Evolutionary conservation across 805 yeast species (phyloP).

Genomic region (Monosporozyma unispora): DNA sequence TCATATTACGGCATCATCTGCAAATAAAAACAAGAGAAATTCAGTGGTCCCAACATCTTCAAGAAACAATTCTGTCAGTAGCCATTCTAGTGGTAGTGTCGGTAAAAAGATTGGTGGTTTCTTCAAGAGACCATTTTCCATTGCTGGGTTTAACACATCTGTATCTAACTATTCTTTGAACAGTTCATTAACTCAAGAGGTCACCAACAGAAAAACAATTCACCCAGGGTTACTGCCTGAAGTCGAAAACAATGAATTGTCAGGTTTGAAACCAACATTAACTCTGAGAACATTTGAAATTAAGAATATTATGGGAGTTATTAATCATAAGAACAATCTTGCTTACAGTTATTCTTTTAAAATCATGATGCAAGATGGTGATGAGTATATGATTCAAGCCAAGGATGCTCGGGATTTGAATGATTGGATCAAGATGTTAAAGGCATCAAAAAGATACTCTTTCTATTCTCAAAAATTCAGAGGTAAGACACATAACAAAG

Average conservation of each 20-base stretch:
- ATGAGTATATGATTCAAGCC: conserved; percentile 62
- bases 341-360: conserved; percentile 30
- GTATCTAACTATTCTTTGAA: conserved; percentile 23
- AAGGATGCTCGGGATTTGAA: conserved; percentile 49
- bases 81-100: conserved; percentile 20
- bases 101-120: conserved; percentile 48
- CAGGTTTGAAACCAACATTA: conserved; percentile 41
- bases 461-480: conserved; percentile 34
- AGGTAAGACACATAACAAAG: conserved; percentile 38
- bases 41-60: conserved; percentile 14
- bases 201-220: conserved; percentile 31
- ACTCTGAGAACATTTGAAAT: conserved; percentile 38
- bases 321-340: conserved; percentile 26
- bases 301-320: conserved; percentile 31
- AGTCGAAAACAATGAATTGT: conserved; percentile 34
- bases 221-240: conserved; percentile 53
- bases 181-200: conserved; percentile 28
- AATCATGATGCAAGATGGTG: conserved; percentile 37
- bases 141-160: conserved; percentile 33
- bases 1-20: conserved; percentile 7
- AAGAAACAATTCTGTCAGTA: conserved; percentile 16
- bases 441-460: conserved; percentile 34
- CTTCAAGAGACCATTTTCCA: conserved; percentile 55
- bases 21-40: conserved; percentile 18
- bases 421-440: conserved; percentile 57